Base-by-base conservation (phyloP, 2,329 filamentous ascomycete species). In the Diplocarpon rosae region DNA sequence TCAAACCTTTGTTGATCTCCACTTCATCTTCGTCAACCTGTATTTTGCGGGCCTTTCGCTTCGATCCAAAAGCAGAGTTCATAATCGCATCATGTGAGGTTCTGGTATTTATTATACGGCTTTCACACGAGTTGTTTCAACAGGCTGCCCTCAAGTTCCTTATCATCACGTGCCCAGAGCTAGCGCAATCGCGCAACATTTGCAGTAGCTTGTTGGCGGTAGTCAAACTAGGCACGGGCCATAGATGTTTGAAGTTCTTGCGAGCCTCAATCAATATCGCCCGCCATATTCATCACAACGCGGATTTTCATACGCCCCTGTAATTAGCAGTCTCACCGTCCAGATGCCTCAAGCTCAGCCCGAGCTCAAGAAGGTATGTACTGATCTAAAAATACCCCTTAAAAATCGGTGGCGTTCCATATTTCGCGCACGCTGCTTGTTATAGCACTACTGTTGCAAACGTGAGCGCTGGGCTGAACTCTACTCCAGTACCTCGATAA, bases 261-360 rank as follows among this genome's bases (percentile, higher is more conserved):
- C n/a, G n/a, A n/a, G n/a, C n/a, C n/a, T n/a, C n/a, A n/a, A n/a
- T n/a, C n/a, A 43, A 42, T 44, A 37, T 41, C 33, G 37, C 43
- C 34, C 44, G 43, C 29, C 29, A 30, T 8, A 30, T 8, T 8
- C 29, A 30, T 8, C 29, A 8, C 29, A 8, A 30, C 30, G 30
- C 11, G 11, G 5, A 32, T 32, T 12, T 14, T 4, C n/a, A 12
- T 10, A 12, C 30, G 30, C 4, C 30, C 9, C 11, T 12, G 9
- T 3, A 32, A 32, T 9, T 10, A 12, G 30, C 30, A 45, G 54
- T 48, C 17, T 39, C 46, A 47, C 45, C 37, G 40, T 54, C 56
- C 62, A 73, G 56, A 98, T 98, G 92, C 87, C 92, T 70, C 90
- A 93, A 80, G 89, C 92, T 65, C 92, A 96, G 70, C 92, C 92